Base-by-base conservation (phyloP, 176 grass and related monocot genomes). In the Poa pratensis region DNA sequence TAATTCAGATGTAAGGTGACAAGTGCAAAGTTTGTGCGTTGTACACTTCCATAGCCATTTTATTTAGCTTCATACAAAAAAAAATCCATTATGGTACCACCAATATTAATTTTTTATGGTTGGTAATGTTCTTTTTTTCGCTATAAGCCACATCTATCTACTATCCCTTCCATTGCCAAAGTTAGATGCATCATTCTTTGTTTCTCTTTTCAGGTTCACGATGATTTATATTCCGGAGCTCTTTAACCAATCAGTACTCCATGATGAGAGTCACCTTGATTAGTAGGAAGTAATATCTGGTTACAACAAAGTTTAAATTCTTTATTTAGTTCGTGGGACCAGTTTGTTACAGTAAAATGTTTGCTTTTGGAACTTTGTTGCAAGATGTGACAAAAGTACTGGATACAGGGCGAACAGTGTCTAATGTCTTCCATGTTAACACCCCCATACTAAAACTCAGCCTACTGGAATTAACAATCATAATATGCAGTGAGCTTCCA, bases 211-310 rank as follows among this genome's bases (percentile, higher is more conserved):
- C 64, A 67, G 66, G 6, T 72, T 43, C 2, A 49, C 6, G 45
- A 30, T 74, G 22, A 24, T 73, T 22, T 73, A 73, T 15, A 73
- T 73, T 5, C 6, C 60, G 16, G 3, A 15, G 14, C 10, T 23
- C 9, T 63, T 84, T 71, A 71, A 50, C 24, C n/a, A 80, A 86
- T 86, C 63, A 78, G 77, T 71, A 82, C 22, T 22, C 71, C 32
- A 82, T 64, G 62, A 82, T 86, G 62, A 14, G 16, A 54, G 51
- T 37, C 49, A 76, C 23, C 35, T 48, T 73, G 28, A 26, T 23
- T 83, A 74, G 54, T 62, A 79, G 57, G 57, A 28, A 79, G 23
- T 27, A 30, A 8, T 15, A 59, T 10, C 42, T 60, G 27, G 42
- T 53, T 52, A 81, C 78, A 13, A 28, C 34, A 75, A 82, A 64